phyloP scores from a whole-genome alignment of 768 basidiomycete species.

The Bullera alba region DNA sequence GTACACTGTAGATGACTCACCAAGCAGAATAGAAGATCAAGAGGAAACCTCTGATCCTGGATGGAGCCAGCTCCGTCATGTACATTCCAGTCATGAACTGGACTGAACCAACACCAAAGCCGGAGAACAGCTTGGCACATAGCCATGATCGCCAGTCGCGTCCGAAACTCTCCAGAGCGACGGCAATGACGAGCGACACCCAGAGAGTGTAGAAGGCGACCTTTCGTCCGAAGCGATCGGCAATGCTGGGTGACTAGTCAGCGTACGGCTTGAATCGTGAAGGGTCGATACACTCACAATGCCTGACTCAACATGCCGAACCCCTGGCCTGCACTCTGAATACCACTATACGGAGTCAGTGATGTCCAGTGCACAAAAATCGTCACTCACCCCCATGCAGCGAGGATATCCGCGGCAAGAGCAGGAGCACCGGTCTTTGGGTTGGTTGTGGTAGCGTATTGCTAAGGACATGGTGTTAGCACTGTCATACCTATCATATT shows the following conservation, averaged over 20 bases:
- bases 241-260: constrained; percentile 12
- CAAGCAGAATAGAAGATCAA: constrained; percentile 18
- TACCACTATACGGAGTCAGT: too few relatives aligned
- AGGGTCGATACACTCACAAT: constrained; percentile 7
- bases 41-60: constrained; percentile 21
- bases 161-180: constrained; percentile 9
- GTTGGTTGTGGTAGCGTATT: constrained; percentile 17
- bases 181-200: constrained; percentile 14
- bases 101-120: constrained; percentile 27
- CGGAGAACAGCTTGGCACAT: constrained; percentile 26
- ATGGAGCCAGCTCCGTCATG: constrained; percentile 24
- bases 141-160: constrained; percentile 15
- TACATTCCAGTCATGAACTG: constrained; percentile 29
- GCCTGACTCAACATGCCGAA: constrained; percentile 13
- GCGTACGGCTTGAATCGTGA: neutral
- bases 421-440: neutral
- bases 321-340: constrained; percentile 24
- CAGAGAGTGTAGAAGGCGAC: constrained; percentile 24
- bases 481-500: too few relatives aligned
- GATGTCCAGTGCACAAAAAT: too few relatives aligned
- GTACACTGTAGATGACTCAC: constrained; percentile 6
- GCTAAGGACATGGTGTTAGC: too few relatives aligned
- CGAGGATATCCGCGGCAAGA: constrained; percentile 11
- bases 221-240: constrained; percentile 31
- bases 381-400: too few relatives aligned